Evolutionary conservation across 345 rosid genomes (phyloP), one percentile per base, ranked within the genome.

Genomic region (Populus davidiana): DNA sequence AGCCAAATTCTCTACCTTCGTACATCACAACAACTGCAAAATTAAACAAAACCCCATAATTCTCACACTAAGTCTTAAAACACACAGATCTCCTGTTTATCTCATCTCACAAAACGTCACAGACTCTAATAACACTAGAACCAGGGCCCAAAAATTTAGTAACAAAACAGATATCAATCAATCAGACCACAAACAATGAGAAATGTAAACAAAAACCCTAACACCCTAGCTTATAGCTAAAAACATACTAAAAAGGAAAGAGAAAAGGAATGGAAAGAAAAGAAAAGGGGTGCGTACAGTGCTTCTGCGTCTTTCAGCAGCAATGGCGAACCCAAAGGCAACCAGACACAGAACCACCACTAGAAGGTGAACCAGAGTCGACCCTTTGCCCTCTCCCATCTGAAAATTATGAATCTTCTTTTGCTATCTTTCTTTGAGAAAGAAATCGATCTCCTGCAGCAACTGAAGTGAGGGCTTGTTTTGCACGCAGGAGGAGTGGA

Each of bases 231-330:
- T 69, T 12, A 13, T 18, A 72, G 65, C n/a, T 2, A 38, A 47
- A 35, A 20, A 11, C 12, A 9, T 56, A 6, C 17, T n/a, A 11
- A 36, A n/a, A 56, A 36, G 12, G 41, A 8, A 20, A 36, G 8
- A 69, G 9, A 69, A 11, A 69, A 29, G 6, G 29, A 35, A 50
- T 41, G 11, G 17, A 41, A 41, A 29, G 56, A 20, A 4, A 62
- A 43, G 29, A 69, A 16, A 21, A 43, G 18, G 31, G 31, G 9
- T 67, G 61, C 80, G 16, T 82, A 96, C 99, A 73, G 81, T 82
- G 89, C 98, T 93, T 66, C 97, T 85, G 68, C 98, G 86, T 70
- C 98, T 92, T 87, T 93, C 99, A 31, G 99, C 99, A 71, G 99
- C 99, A 82, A 96, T 81, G 86, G 99, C 85, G 81, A 93, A 95